These are phyloP conservation scores for Plectosphaerella plurivora DNA, from an alignment of 2,329 filamentous ascomycete genomes.

Conservation along the genomic window DNA sequence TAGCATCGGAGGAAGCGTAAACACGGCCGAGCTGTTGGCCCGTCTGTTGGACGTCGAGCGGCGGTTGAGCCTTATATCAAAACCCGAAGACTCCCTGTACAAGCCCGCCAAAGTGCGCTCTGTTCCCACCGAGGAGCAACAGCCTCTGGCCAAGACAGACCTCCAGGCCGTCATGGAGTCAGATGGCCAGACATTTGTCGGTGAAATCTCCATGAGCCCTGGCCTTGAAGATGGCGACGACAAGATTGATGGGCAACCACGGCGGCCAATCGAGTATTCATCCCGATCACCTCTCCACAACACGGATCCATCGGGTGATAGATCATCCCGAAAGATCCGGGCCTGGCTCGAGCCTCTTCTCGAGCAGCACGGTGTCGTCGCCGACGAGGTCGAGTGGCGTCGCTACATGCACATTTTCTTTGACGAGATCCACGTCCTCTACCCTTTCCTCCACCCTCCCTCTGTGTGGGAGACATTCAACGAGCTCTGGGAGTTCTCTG, in stretches of 20 bases:
- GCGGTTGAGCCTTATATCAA: constrained; percentile 4
- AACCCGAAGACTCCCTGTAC: neutral
- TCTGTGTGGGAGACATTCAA: constrained; percentile 7
- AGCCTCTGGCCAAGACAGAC: neutral
- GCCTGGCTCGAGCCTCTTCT: constrained; percentile 7
- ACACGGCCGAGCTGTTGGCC: neutral
- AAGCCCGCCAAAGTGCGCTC: neutral
- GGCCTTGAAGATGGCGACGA: constrained; percentile 1
- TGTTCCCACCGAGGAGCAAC: neutral
- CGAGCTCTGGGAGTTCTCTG: constrained; percentile 7
- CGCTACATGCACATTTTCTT: constrained; percentile 6
- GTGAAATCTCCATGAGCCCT: constrained; percentile 7
- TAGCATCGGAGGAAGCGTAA: neutral
- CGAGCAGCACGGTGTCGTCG: constrained; percentile 4
- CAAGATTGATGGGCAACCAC: neutral
- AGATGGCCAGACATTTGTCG: constrained; percentile 8
- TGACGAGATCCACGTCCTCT: constrained; percentile 8
- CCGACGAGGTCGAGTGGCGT: constrained; percentile 7
- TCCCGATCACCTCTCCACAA: constrained; percentile 1
- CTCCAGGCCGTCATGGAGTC: constrained; percentile 5
- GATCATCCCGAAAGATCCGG: constrained; percentile 1
- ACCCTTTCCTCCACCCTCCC: constrained; percentile 7
- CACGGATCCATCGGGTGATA: neutral
- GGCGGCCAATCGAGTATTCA: neutral
- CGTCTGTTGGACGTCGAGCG: constrained; percentile 7